Base-by-base conservation (phyloP, 192 early-diverging fungal species). In the Entomortierella chlamydospora region DNA sequence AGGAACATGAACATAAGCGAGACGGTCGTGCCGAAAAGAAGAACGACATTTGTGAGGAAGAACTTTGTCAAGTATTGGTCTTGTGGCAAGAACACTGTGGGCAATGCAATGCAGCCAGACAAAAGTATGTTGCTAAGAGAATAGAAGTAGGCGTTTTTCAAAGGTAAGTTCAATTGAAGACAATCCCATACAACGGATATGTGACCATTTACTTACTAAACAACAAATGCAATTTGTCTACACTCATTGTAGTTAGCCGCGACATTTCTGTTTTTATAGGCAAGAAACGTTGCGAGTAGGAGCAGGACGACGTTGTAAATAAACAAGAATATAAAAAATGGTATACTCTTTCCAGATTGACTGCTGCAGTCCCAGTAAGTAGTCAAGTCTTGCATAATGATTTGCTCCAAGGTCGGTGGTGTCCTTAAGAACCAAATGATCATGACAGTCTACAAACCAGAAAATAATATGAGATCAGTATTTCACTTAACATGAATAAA, bases 211-310 rank as follows among this genome's bases (percentile, higher is more conserved):
- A 83, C 84, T 86, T 83, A 86, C 84, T 87, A 87, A 15, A 87
- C 82, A 26, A 84, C 84, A 49, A 84, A 78, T n/a, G 81, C 85
- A 43, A 87, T 87, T 45, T 87, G 85, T 22, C 80, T 67, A 47
- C 85, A 87, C 59, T 87, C 85, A 45, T 82, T 87, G 55, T 87
- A 87, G 18, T 84, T 84, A 42, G 73, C 69, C 17, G 82, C 82
- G 0, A 83, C 85, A 9, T 83, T 57, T n/a, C 85, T 60, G 43
- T 83, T 87, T 62, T 81, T 87, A 70, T 87, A 87, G 17, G 82
- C 86, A 33, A 87, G 70, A 45, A 77, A 82, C 3, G 84, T 83
- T 15, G 86, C 86, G 42, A 84, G 61, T 0, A 80, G 25, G 17
- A 87, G 60, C 23, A 87, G 56, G 4, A 58, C 39, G 0, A 57